Evolutionary conservation across 2,329 filamentous ascomycete genomes (phyloP), one percentile per base, ranked within the genome.

Genomic region (Colletotrichum theobromicola): DNA sequence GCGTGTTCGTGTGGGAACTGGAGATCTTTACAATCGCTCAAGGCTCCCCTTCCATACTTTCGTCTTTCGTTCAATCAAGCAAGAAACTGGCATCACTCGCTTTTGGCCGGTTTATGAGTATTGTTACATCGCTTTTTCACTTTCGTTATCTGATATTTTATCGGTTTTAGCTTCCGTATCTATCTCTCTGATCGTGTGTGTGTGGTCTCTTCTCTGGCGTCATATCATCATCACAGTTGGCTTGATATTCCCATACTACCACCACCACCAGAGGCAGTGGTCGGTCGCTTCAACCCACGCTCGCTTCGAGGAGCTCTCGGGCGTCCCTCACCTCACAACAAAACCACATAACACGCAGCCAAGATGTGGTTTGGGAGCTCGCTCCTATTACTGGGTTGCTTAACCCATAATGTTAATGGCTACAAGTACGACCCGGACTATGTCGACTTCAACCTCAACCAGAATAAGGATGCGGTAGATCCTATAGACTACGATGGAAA

Each of bases 391-490:
- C 69, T 75, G 72, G 72, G 72, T 53, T 66, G 65, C 68, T 55
- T 75, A 65, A 67, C 72, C 57, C 72, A 62, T 72, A 75, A 72
- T 67, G 69, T 75, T 50, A 72, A 78, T 72, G 80, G 76, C 73
- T 78, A 82, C 57, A 70, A 53, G 71, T 83, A 78, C 74, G 78
- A 81, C 66, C 73, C 77, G 30, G 50, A 75, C 30, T 75, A 78
- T 66, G 83, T 85, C 58, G 85, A 87, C 58, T 92, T 87, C 82
- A 93, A 93, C 78, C 83, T 93, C 76, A 93, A 93, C 80, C 84
- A 85, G 76, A 93, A 93, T 79, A 79, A 88, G 77, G 83, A 85
- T 55, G 90, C 91, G 16, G 85, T 80, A 10, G 81, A 87, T 72
- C 90, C 91, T 2, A 82, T 90, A 34, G 86, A 93, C 50, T 93